Percentiles rank a stretch among this genome's conserved stretches.
These are phyloP conservation scores for Boletus pseudo-olivaceus DNA, from an alignment of 768 basidiomycete species.

Conservation along the genomic window DNA sequence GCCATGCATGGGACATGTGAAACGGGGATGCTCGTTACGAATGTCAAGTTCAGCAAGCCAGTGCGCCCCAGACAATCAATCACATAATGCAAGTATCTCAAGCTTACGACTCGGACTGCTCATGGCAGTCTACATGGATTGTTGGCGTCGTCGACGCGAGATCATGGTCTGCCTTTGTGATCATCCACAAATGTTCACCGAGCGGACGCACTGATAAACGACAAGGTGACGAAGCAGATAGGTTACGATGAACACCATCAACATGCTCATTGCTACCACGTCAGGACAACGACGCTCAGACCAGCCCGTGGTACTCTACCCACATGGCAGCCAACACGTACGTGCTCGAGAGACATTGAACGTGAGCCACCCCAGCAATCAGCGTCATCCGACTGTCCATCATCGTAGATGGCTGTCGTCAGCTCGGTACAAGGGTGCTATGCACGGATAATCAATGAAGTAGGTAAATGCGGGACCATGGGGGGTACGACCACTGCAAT, in stretches of 20 bases:
- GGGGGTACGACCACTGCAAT: not conserved
- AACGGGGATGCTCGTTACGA: not conserved
- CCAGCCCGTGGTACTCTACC: not conserved
- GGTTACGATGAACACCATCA: too few species aligned
- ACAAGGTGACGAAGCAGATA: not conserved
- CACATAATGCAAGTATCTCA: not conserved
- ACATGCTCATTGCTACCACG: not conserved
- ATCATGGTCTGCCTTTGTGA: not conserved
- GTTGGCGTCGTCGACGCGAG: not conserved
- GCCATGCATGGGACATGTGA: too few species aligned
- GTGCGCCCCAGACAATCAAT: too few species aligned
- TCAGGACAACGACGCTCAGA: not conserved
- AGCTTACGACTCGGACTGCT: too few species aligned
- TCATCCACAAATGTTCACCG: not conserved
- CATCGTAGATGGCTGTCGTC: slow-evolving; percentile 3
- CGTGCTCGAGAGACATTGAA: not conserved
- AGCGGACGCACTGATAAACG: not conserved
- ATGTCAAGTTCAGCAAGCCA: not conserved
- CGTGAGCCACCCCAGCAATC: slow-evolving; percentile 13
- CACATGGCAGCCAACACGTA: not conserved
- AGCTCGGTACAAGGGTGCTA: not conserved
- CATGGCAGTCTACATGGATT: too few species aligned
- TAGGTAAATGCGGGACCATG: not conserved
- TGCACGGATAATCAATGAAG: slow-evolving; percentile 1
- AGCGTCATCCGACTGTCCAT: too few species aligned